phyloP scores from a whole-genome alignment of 139 green algal species.

The Micractinium sp. region DNA sequence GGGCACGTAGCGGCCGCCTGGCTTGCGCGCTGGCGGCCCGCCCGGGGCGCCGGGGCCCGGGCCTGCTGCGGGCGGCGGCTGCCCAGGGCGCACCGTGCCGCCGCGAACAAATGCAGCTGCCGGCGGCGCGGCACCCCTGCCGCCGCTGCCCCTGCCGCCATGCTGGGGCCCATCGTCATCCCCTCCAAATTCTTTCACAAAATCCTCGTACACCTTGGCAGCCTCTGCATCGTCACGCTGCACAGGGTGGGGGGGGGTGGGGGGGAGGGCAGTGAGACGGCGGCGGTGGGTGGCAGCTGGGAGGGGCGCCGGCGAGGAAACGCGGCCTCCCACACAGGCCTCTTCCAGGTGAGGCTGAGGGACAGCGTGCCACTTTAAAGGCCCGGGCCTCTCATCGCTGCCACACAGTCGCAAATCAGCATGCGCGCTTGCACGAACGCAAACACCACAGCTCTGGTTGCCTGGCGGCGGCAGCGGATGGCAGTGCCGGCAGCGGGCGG shows the following conservation, averaged over 20 bases:
- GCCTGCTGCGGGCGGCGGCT: slow-evolving; percentile 2
- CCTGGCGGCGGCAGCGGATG: not conserved
- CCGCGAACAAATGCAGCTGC: slow-evolving; percentile 67
- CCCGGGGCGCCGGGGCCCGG: not conserved
- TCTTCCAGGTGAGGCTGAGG: too few species aligned
- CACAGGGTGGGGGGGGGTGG: not conserved
- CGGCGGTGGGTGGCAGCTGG: too few species aligned
- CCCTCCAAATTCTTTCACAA: slow-evolving; percentile 85
- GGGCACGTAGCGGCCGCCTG: slow-evolving; percentile 69
- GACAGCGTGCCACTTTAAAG: too few species aligned
- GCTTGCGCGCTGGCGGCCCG: not conserved
- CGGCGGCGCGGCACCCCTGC: slow-evolving; percentile 15
- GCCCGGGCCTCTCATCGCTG: not conserved
- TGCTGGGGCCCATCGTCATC: slow-evolving; percentile 21
- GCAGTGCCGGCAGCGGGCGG: not conserved
- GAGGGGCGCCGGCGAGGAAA: too few species aligned
- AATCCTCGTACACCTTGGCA: slow-evolving; percentile 90
- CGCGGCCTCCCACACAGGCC: too few species aligned
- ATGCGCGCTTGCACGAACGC: not conserved
- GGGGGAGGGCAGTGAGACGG: not conserved
- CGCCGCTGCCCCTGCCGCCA: not conserved
- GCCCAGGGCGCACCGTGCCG: slow-evolving; percentile 72
- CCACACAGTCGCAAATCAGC: not conserved
- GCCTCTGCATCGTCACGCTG: slow-evolving; percentile 87
- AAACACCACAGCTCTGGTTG: too few species aligned